Evolutionary conservation across 108 stramenopile genomes (phyloP).

Genomic region (Parietichytrium sp.): DNA sequence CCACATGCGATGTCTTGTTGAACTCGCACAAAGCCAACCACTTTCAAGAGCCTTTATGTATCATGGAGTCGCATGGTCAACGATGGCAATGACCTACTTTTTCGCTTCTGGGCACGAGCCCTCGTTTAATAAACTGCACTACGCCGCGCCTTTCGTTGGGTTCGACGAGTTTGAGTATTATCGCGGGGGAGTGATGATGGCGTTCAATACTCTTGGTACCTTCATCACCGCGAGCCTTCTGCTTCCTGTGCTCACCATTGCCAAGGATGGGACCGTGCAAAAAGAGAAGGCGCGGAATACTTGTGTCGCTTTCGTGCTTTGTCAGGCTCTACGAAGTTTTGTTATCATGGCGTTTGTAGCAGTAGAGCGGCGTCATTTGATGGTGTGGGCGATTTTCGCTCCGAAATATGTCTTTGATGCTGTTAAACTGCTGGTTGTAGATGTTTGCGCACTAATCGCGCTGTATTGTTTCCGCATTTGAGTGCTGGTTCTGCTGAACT

Average conservation of each 20-base stretch:
- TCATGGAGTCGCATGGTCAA: not conserved
- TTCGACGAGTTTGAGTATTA: conserved; percentile 51
- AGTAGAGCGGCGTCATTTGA: conserved; percentile 54
- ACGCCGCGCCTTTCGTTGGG: conserved; percentile 52
- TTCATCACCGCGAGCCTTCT: conserved; percentile 43
- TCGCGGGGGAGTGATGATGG: conserved; percentile 47
- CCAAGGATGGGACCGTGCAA: not conserved
- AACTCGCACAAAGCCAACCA: too few relatives aligned
- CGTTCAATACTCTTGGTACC: conserved; percentile 53
- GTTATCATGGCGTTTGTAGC: conserved; percentile 44
- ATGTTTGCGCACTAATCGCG: not conserved
- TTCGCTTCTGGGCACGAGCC: conserved; percentile 55
- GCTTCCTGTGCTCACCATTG: conserved; percentile 33
- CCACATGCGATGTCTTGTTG: too few relatives aligned
- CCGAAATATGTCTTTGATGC: conserved; percentile 58
- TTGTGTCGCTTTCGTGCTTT: conserved; percentile 23
- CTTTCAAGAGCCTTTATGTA: too few relatives aligned
- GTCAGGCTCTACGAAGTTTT: conserved; percentile 39
- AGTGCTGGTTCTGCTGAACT: too few relatives aligned
- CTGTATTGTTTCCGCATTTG: too few relatives aligned
- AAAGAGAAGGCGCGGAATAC: not conserved
- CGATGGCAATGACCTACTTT: conserved; percentile 43
- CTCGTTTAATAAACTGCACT: conserved; percentile 55
- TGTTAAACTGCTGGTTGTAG: not conserved
- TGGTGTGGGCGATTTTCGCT: conserved; percentile 61